phyloP scores from a whole-genome alignment of 768 basidiomycete species.

The Termitomyces sp. region DNA sequence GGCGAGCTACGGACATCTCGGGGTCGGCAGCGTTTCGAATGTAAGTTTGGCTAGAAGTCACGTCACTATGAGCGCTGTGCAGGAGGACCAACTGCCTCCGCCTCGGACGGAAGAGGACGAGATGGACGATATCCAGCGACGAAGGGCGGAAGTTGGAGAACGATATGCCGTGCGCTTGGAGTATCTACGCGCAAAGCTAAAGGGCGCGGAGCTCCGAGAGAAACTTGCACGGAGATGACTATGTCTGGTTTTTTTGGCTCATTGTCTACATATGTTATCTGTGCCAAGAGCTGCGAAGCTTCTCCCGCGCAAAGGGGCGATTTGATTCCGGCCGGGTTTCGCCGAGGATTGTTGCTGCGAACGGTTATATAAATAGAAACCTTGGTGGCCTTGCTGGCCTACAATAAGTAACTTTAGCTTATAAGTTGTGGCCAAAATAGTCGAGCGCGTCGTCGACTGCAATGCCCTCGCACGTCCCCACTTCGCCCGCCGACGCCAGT shows the following conservation, averaged over 20 bases:
- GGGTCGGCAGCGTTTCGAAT: conserved; percentile 31
- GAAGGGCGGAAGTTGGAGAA: conserved; percentile 63
- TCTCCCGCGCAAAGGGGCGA: background rate
- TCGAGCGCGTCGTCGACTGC: conserved; percentile 17
- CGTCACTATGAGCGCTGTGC: conserved; percentile 45
- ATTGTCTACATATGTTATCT: conserved; percentile 12
- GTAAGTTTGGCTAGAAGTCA: conserved; percentile 52
- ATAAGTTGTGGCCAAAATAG: background rate
- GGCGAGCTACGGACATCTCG: conserved; percentile 24
- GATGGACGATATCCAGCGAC: conserved; percentile 62
- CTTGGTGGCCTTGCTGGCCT: background rate
- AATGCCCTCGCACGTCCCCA: conserved; percentile 24
- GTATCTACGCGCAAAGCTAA: conserved; percentile 76
- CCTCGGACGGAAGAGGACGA: conserved; percentile 38
- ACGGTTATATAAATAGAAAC: conserved; percentile 4
- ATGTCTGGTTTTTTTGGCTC: background rate
- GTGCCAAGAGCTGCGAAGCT: background rate
- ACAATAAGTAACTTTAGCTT: too few species aligned
- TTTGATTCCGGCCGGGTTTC: conserved; percentile 17
- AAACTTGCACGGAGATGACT: conserved; percentile 62
- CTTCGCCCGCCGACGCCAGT: conserved; percentile 28
- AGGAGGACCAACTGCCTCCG: conserved; percentile 36
- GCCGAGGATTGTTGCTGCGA: conserved; percentile 12
- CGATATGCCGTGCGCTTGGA: conserved; percentile 76
- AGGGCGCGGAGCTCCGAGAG: conserved; percentile 80